A percentile compares a stretch with the other conserved stretches of the same genome.
These are phyloP conservation scores for Hyaloscypha bicolor DNA, from an alignment of 495 filamentous ascomycete genomes.

Conservation along the genomic window DNA sequence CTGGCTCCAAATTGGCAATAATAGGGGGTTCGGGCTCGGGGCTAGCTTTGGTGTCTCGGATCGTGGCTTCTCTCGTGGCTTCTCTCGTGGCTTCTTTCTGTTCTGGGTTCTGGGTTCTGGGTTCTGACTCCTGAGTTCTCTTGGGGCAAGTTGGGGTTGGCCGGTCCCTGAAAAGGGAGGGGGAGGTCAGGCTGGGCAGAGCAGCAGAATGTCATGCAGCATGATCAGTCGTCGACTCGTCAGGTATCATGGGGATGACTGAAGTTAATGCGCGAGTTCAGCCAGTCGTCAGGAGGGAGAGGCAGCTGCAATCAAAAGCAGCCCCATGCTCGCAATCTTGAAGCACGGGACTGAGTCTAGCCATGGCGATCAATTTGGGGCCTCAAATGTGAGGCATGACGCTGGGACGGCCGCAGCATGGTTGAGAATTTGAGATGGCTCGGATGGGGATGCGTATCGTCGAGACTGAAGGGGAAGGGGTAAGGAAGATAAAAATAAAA, in stretches of 20 bases:
- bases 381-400: not conserved
- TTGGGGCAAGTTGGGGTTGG: no score
- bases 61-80: slow-evolving; percentile 6
- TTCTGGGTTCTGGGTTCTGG: not conserved
- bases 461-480: no score
- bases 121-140: no score
- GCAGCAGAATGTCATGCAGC: slow-evolving; percentile 10
- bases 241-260: not conserved
- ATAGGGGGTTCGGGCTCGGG: slow-evolving; percentile 27
- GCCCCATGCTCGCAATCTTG: slow-evolving; percentile 23
- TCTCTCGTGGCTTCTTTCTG: slow-evolving; percentile 6
- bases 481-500: no score
- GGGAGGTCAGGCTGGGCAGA: not conserved
- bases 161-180: not conserved
- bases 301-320: slow-evolving; percentile 2
- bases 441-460: no score
- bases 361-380: slow-evolving; percentile 9
- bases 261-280: slow-evolving; percentile 6
- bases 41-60: slow-evolving; percentile 4
- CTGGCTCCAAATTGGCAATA: slow-evolving; percentile 16
- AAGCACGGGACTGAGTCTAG: slow-evolving; percentile 4
- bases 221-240: not conserved
- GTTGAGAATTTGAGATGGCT: no score
- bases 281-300: not conserved
- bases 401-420: no score